Base-by-base conservation (phyloP, 768 basidiomycete genomes). In the Mycena galericulata region DNA sequence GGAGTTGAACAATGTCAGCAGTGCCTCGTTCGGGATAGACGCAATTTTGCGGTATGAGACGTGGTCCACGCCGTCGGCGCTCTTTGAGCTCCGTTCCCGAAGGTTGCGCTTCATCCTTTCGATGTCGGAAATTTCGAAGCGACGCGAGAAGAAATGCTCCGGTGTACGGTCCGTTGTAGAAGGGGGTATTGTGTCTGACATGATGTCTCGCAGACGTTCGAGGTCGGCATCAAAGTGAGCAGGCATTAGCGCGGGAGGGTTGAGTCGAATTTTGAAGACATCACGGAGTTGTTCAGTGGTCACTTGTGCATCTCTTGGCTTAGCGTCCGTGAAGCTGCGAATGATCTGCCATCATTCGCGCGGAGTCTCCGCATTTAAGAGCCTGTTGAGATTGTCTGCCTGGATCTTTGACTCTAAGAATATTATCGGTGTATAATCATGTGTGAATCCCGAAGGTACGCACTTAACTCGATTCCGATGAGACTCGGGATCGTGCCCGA, bases 11-110 rank as follows among this genome's bases (percentile, higher is more conserved):
- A 62, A 17, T 26, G 53, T 22, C 9, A 62, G 34, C 50, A 62
- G 40, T 18, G 54, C 34, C 40, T 62, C 61, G 36, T 62, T 62
- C n/a, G 61, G 61, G 2, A 62, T 27, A n/a, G n/a, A n/a, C n/a
- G n/a, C n/a, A n/a, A n/a, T n/a, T n/a, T n/a, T n/a, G n/a, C n/a
- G n/a, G n/a, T 62, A 62, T 10, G 61, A 53, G 1, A 62, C 61
- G 5, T 50, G 49, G 36, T 62, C 61, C 14, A 32, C 22, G 17
- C 61, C 61, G 7, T 38, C 8, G 8, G 61, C 61, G 27, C 61
- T 62, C 43, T 34, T 62, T 6, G 47, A 14, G 22, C 54, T 54
- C 50, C 45, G 61, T 41, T 24, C 30, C 22, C 40, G 49, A n/a
- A 62, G 53, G 29, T 54, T 49, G n/a, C 40, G 18, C 34, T 62